phyloP scores from a whole-genome alignment of 2,329 filamentous ascomycete genomes.

The Mycosphaerella arachidis region DNA sequence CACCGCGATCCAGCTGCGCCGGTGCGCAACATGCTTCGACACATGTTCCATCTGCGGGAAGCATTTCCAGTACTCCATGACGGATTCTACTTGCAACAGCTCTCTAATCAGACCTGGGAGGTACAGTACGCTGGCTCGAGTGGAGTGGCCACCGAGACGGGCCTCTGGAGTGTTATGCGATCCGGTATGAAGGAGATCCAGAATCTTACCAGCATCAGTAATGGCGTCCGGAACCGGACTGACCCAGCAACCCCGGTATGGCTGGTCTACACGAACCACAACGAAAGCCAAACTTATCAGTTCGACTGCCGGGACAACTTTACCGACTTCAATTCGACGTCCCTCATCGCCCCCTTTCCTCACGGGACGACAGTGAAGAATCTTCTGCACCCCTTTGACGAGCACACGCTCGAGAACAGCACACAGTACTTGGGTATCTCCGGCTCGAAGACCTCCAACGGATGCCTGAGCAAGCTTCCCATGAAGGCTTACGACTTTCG shows the following conservation, averaged over 20 bases:
- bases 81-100: slow-evolving; percentile 50
- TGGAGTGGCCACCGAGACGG: slow-evolving; percentile 48
- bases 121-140: slow-evolving; percentile 49
- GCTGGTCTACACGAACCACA: slow-evolving; percentile 47
- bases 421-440: slow-evolving; percentile 34
- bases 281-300: slow-evolving; percentile 46
- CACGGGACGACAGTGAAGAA: slow-evolving; percentile 53
- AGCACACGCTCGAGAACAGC: slow-evolving; percentile 43
- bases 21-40: slow-evolving; percentile 55
- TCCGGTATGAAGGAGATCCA: slow-evolving; percentile 45
- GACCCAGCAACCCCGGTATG: slow-evolving; percentile 37
- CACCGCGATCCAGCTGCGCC: slow-evolving; percentile 59
- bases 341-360: slow-evolving; percentile 53
- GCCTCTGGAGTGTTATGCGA: slow-evolving; percentile 57
- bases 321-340: slow-evolving; percentile 32
- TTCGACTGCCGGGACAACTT: slow-evolving; percentile 51
- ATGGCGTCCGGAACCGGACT: slow-evolving; percentile 23
- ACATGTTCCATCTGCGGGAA: slow-evolving; percentile 56
- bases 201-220: slow-evolving; percentile 38
- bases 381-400: slow-evolving; percentile 56
- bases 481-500: slow-evolving; percentile 54
- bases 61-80: slow-evolving; percentile 55
- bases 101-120: slow-evolving; percentile 52
- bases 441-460: slow-evolving; percentile 45
- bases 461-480: slow-evolving; percentile 50